phyloP scores from a whole-genome alignment of 1,284 basidiomycete species.

The Ceratobasidium sp. region DNA sequence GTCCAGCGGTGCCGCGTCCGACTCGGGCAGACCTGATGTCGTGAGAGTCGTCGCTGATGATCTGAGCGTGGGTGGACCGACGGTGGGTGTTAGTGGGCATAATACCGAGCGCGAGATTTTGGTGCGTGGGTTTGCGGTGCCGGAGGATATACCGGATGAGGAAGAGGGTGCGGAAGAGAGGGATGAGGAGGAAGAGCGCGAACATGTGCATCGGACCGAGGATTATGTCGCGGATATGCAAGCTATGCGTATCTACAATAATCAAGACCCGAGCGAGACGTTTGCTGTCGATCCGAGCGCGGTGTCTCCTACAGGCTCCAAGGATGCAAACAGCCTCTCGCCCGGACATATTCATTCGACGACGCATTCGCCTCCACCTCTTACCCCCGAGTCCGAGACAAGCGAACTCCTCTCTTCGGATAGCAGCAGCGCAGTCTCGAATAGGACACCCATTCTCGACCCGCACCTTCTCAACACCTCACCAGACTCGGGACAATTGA shows the following conservation, averaged over 20 bases:
- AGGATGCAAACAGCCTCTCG: constrained; percentile 1
- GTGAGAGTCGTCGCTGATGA: too few relatives aligned
- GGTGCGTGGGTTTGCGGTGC: constrained; percentile 43
- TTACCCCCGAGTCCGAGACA: constrained; percentile 26
- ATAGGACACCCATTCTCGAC: background rate
- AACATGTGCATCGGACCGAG: constrained; percentile 37
- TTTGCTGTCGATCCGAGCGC: constrained; percentile 35
- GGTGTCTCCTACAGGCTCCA: background rate
- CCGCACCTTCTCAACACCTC: background rate
- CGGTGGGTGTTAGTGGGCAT: constrained; percentile 36
- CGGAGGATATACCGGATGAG: constrained; percentile 29
- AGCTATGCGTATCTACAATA: constrained; percentile 15
- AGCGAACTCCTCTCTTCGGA: constrained; percentile 19
- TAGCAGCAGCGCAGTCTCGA: constrained; percentile 5
- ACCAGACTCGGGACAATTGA: background rate
- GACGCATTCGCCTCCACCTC: constrained; percentile 29
- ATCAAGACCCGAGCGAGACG: background rate
- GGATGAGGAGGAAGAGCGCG: constrained; percentile 27
- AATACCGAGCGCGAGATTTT: constrained; percentile 44
- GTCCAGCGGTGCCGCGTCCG: constrained; percentile 14
- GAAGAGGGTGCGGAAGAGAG: constrained; percentile 9
- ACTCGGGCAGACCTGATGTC: constrained; percentile 27
- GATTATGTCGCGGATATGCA: constrained; percentile 45
- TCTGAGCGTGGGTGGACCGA: constrained; percentile 22
- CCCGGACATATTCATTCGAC: constrained; percentile 29